phyloP scores from a whole-genome alignment of 495 filamentous ascomycete species.

The Tuber melanosporum region DNA sequence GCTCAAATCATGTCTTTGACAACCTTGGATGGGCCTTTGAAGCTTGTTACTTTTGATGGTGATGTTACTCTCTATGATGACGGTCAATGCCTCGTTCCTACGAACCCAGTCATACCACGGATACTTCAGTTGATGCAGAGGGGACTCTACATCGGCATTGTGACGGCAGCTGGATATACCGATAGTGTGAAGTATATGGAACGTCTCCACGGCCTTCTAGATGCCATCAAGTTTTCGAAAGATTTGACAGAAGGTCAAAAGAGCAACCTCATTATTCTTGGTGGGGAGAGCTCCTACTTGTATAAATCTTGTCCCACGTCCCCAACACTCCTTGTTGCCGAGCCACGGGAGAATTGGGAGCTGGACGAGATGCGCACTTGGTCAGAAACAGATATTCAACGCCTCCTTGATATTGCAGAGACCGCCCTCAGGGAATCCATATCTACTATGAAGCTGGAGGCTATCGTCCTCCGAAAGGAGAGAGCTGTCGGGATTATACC shows the following conservation, averaged over 20 bases:
- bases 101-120: constrained; percentile 70
- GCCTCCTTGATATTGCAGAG: constrained; percentile 81
- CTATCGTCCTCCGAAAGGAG: constrained; percentile 76
- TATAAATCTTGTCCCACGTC: constrained; percentile 55
- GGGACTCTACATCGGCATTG: constrained; percentile 66
- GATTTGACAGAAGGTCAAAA: constrained; percentile 58
- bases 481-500: constrained; percentile 89
- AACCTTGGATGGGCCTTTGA: constrained; percentile 55
- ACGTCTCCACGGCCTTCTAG: constrained; percentile 75
- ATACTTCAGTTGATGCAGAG: constrained; percentile 60
- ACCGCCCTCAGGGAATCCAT: constrained; percentile 72
- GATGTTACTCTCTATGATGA: constrained; percentile 97
- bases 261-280: constrained; percentile 78
- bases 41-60: constrained; percentile 92
- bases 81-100: constrained; percentile 64
- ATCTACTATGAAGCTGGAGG: constrained; percentile 65
- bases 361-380: constrained; percentile 83
- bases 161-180: constrained; percentile 93
- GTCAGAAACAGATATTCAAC: constrained; percentile 67
- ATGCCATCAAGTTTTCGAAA: constrained; percentile 62
- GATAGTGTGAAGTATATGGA: constrained; percentile 75
- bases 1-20: constrained; percentile 85
- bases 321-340: constrained; percentile 49
- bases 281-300: constrained; percentile 50
- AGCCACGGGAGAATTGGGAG: constrained; percentile 68